Base-by-base conservation (phyloP, 2,329 filamentous ascomycete genomes). In the Myriosclerotinia scirpicola region DNA sequence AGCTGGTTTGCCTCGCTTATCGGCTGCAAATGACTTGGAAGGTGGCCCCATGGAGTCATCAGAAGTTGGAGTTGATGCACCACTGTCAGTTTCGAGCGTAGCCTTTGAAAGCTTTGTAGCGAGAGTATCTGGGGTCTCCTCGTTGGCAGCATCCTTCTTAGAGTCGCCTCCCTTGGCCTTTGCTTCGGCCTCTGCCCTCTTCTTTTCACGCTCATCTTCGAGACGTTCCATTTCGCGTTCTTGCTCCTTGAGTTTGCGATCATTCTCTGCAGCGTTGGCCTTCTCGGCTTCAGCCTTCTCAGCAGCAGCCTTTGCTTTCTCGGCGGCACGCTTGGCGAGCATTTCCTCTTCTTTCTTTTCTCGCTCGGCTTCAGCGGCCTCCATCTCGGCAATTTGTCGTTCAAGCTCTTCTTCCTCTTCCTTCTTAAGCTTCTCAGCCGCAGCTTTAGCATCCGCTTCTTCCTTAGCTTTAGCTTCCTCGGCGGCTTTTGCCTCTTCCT, bases 1-100 rank as follows among this genome's bases (percentile, higher is more conserved):
- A 68, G 90, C 88, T 60, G 95, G 94, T 84, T 97, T 97, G 67
- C 82, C 76, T 30, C 83, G 87, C 79, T 92, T 93, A 73, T 87
- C 83, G 42, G 80, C 81, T 66, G 82, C 81, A 54, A 84, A 78
- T 22, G 82, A 77, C 77, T 88, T 89, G 75, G 80, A 81, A 71
- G 79, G 83, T 69, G 72, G 80, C 58, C 71, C 80, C 80, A 80
- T 80, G 14, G 79, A 77, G 52, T 82, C 79, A 56, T 81, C 79
- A 11, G 80, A 79, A 70, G 76, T 77, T 70, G 73, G 81, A 75
- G 76, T 77, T 14, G 78, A 75, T 22, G 78, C 56, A 70, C 81
- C 81, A 50, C 75, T 76, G 52, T 81, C 81, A 22, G 75, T 75
- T 36, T 74, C 78, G 60, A 87, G 78, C 68, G 79, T 83, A 69